Base-by-base conservation (phyloP, 768 basidiomycete species). In the Pleurotus platypus region DNA sequence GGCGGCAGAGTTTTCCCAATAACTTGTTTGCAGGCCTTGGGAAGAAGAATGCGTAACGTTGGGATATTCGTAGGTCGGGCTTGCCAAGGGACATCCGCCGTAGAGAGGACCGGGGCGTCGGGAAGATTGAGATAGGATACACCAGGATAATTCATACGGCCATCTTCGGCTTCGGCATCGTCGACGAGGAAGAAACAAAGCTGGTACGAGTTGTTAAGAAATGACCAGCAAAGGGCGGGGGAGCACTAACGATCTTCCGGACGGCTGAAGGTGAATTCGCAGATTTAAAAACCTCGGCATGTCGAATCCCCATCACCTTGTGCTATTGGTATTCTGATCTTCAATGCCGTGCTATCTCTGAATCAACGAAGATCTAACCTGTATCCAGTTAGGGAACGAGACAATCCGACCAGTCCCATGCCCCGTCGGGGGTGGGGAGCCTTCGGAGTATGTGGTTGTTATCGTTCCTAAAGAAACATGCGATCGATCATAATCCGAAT, bases 131-230 rank as follows among this genome's bases (percentile, higher is more conserved):
- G 6, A 49, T 49, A 49, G n/a, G 48, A 16, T n/a, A 49, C n/a
- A 24, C 48, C 15, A n/a, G 48, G 48, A 24, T 26, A 49, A 18
- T 24, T 6, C 5, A 16, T 35, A 15, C 15, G 15, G 22, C n/a
- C 22, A 24, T 49, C 22, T n/a, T n/a, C 48, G 15, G 24, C 24
- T n/a, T 24, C 30, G 16, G 9, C 15, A 24, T 49, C 48, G n/a
- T 49, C n/a, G 15, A 49, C 48, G 48, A 49, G 48, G 48, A 49
- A 49, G 22, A 49, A 49, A 49, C 48, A 49, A 7, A 49, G 30
- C 48, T 49, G 22, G n/a, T 35, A 24, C 15, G 16, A 18, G 45
- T 35, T 8, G 30, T 35, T 35, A 1, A 35, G 30, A 3, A 35
- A 35, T 35, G 30, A 35, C 30, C 7, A 35, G 30, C 9, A 8